Percentiles rank a stretch among this genome's conserved stretches.
These are phyloP conservation scores for Centrapalus pauciflorus DNA, from an alignment of 129 eudicot genomes.

Conservation along the genomic window DNA sequence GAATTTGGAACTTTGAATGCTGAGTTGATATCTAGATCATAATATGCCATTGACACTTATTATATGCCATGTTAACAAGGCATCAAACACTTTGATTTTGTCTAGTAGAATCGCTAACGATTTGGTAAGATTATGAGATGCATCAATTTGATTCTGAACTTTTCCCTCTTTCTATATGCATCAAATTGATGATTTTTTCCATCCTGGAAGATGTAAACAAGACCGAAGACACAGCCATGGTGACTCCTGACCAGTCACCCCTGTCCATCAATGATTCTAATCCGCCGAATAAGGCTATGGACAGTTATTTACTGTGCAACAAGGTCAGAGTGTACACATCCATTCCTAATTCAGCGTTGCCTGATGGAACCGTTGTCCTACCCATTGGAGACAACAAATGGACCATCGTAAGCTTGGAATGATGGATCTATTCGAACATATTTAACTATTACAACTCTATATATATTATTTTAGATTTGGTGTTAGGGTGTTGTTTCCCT, in stretches of 20 bases:
- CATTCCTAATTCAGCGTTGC: conserved; percentile 38
- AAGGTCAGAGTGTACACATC: conserved; percentile 41
- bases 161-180: neutral
- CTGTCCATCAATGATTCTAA: conserved; percentile 13
- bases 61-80: too few species aligned
- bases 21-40: neutral
- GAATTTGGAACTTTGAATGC: neutral
- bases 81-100: too few species aligned
- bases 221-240: neutral
- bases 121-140: too few species aligned
- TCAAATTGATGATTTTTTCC: neutral
- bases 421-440: neutral
- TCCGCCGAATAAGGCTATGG: neutral
- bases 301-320: conserved; percentile 40
- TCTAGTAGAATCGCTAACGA: too few species aligned
- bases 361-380: conserved; percentile 33
- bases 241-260: conserved; percentile 13
- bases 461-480: neutral
- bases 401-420: conserved; percentile 47
- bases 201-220: neutral
- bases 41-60: too few species aligned
- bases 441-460: neutral
- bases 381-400: conserved; percentile 42
- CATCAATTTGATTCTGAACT: too few species aligned
- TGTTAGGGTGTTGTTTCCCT: neutral